Evolutionary conservation across 2,329 filamentous ascomycete genomes (phyloP), one percentile per base, ranked within the genome.

Genomic region (Ilyonectria mors-panacis): DNA sequence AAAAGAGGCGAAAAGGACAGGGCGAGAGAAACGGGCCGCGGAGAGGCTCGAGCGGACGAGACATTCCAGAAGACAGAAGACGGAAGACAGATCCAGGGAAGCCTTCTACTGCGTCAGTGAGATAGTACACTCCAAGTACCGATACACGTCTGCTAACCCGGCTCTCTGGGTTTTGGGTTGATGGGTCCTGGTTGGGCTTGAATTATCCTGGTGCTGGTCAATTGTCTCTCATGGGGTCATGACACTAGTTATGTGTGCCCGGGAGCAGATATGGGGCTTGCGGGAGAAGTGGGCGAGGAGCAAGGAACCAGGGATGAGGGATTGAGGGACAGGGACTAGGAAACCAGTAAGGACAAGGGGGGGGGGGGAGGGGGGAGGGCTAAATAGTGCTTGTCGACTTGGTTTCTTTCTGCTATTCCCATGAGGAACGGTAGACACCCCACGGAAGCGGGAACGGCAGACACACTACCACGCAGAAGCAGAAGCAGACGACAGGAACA

Each of bases 141-240:
- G 51, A 17, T 35, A 35, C 28, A 19, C 26, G 33, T 58, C 35
- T 48, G 19, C 19, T 5, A 59, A 59, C 48, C 62, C 62, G 48
- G 62, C n/a, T 33, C 19, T 58, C 56, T 47, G 62, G 62, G 55
- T 44, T 54, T 54, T 59, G 62, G 62, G 62, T 59, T 45, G 62
- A 53, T 45, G 55, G 55, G n/a, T 7, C 42, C 42, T 21, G 39
- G 23, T 10, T 33, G 37, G 35, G 28, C 39, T 51, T 17, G n/a
- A 26, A 26, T 26, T 26, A 26, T 26, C 26, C 26, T 26, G 26
- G 26, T 26, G 26, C 26, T 5, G 26, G 26, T 26, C 26, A 26
- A 26, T 26, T 57, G 15, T 39, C 54, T 44, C 44, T 23, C 37
- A 26, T 39, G 42, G 42, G 56, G 56, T 35, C 42, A 45, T 48